These are phyloP conservation scores for Aspergillus sclerotialis DNA, from an alignment of 2,329 filamentous ascomycete species.

Conservation along the genomic window DNA sequence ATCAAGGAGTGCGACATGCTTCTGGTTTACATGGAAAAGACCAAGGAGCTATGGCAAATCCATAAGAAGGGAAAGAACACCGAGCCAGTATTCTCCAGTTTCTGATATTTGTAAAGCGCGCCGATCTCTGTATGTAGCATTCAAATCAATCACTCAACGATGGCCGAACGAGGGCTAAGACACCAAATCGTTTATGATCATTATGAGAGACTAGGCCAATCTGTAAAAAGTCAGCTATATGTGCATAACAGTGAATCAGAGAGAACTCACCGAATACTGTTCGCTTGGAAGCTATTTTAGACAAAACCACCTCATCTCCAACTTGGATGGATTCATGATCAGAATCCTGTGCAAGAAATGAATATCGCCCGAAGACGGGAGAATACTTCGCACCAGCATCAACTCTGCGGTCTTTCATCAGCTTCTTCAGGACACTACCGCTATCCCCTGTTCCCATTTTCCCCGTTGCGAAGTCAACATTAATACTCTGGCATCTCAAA, in stretches of 20 bases:
- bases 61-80: neutral
- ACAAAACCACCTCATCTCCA: conserved; percentile 52
- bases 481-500: conserved; percentile 60
- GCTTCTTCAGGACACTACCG: conserved; percentile 60
- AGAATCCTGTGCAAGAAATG: conserved; percentile 46
- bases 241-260: conserved; percentile 1
- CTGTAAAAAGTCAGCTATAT: conserved; percentile 12
- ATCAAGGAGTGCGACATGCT: neutral
- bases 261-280: conserved; percentile 47
- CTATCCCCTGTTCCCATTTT: conserved; percentile 49
- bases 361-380: conserved; percentile 68
- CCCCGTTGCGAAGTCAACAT: conserved; percentile 64
- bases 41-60: neutral
- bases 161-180: too few relatives aligned
- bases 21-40: neutral
- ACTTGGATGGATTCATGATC: conserved; percentile 40
- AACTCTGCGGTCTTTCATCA: conserved; percentile 64
- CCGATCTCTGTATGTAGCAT: too few relatives aligned
- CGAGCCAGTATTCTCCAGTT: too few relatives aligned
- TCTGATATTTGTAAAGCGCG: too few relatives aligned
- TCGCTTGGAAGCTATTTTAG: conserved; percentile 44
- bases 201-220: conserved; percentile 22
- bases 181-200: too few relatives aligned
- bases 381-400: conserved; percentile 61
- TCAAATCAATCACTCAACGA: too few relatives aligned